Conservation (phyloP, 2,329 filamentous ascomycete species). For the Tolypocladium nubicola region DNA sequence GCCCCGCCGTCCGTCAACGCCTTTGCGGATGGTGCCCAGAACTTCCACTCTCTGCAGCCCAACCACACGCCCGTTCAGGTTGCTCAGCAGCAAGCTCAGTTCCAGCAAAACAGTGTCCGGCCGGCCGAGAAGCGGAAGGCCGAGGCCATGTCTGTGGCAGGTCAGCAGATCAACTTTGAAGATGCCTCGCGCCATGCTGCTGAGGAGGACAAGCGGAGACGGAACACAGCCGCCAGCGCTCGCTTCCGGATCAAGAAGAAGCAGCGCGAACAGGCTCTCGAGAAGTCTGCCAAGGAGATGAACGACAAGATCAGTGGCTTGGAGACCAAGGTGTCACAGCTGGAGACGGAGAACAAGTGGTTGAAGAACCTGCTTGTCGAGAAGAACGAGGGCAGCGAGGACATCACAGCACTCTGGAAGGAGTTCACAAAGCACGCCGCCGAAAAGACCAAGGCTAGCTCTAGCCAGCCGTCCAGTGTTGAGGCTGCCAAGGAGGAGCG, state of each 20-base stretch:
- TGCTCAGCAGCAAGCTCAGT: slow-evolving; percentile 26
- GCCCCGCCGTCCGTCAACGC: slow-evolving; percentile 36
- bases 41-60: slow-evolving; percentile 43
- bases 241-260: slow-evolving; percentile 95
- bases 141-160: slow-evolving; percentile 26
- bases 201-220: slow-evolving; percentile 81
- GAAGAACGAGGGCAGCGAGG: slow-evolving; percentile 59
- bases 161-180: slow-evolving; percentile 48
- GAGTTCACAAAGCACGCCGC: slow-evolving; percentile 33
- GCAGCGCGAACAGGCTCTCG: slow-evolving; percentile 79
- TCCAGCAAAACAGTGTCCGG: slow-evolving; percentile 16
- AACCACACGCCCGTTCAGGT: slow-evolving; percentile 30
- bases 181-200: slow-evolving; percentile 63
- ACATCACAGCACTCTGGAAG: slow-evolving; percentile 39
- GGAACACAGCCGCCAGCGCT: slow-evolving; percentile 81
- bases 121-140: slow-evolving; percentile 35
- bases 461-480: slow-evolving; percentile 11
- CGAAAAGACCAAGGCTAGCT: slow-evolving; percentile 17
- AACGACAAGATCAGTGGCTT: slow-evolving; percentile 65
- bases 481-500: slow-evolving; percentile 11
- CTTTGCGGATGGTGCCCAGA: slow-evolving; percentile 22
- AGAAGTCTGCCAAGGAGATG: slow-evolving; percentile 74
- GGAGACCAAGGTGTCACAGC: slow-evolving; percentile 61
- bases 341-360: slow-evolving; percentile 80
- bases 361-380: slow-evolving; percentile 71